Percentiles rank a stretch among this genome's conserved stretches.
These are phyloP conservation scores for Lentinula aciculospora DNA, from an alignment of 768 basidiomycete genomes.

Conservation along the genomic window DNA sequence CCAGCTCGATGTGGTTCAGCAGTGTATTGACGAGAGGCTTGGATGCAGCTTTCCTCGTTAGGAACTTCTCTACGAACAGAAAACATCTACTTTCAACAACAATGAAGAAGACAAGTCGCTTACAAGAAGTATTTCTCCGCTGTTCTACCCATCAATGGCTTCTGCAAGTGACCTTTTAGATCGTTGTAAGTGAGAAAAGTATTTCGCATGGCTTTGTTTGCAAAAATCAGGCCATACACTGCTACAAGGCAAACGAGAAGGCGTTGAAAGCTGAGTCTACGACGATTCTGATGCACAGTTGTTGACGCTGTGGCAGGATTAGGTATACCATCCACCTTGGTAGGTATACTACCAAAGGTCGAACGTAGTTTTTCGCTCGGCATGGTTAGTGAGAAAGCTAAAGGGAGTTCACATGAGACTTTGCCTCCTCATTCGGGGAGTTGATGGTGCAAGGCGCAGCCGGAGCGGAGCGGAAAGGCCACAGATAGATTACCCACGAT, in stretches of 20 bases:
- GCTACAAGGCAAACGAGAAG: neutral
- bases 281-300: neutral
- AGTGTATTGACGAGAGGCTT: constrained; percentile 46
- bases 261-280: neutral
- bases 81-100: neutral
- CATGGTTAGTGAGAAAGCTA: neutral
- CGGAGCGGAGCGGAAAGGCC: neutral
- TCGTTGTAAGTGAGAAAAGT: neutral
- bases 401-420: neutral
- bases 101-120: neutral
- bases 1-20: constrained; percentile 60
- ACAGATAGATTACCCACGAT: neutral
- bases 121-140: constrained; percentile 8
- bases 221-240: neutral
- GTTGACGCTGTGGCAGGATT: neutral
- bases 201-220: neutral
- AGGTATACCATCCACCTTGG: neutral
- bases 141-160: constrained; percentile 1
- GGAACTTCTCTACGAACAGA: constrained; percentile 38
- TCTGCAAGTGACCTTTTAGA: neutral
- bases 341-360: neutral
- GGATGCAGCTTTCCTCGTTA: constrained; percentile 40
- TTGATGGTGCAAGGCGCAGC: neutral
- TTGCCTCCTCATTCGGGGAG: neutral
- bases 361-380: neutral